These are phyloP conservation scores for Lactifluus echinatus DNA, from an alignment of 768 basidiomycete species.

Conservation along the genomic window DNA sequence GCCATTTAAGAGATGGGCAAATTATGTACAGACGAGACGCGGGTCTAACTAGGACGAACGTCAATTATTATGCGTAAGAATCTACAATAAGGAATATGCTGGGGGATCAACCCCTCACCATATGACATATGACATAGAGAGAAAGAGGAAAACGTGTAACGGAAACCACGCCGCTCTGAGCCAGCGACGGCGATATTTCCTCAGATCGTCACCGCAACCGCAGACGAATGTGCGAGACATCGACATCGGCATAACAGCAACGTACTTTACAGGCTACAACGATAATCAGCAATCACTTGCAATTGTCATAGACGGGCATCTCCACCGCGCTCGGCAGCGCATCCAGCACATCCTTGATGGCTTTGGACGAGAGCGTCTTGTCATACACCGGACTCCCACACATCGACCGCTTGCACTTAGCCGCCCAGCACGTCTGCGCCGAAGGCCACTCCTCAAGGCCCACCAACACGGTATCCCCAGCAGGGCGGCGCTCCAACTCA, in stretches of 20 bases:
- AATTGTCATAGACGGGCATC: slow-evolving; percentile 7
- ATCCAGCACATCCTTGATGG: slow-evolving; percentile 47
- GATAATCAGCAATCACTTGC: neutral
- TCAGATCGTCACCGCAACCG: no score
- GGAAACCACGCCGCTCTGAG: no score
- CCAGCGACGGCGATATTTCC: no score
- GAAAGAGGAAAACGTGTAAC: no score
- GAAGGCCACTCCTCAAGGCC: slow-evolving; percentile 50
- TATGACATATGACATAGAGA: no score
- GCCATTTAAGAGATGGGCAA: no score
- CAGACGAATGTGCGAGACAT: neutral
- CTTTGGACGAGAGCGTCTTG: slow-evolving; percentile 43
- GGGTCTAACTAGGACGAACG: no score
- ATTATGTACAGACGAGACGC: no score
- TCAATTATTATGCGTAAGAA: no score
- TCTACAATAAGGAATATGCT: no score
- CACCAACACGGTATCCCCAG: slow-evolving; percentile 48
- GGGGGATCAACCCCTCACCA: no score
- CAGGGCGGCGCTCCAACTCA: slow-evolving; percentile 51
- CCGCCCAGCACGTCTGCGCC: slow-evolving; percentile 53
- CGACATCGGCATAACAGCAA: neutral
- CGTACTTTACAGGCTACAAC: neutral
- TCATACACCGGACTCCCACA: slow-evolving; percentile 50
- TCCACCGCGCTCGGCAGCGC: slow-evolving; percentile 35
- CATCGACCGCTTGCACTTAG: slow-evolving; percentile 37